phyloP scores from a whole-genome alignment of 2,329 filamentous ascomycete genomes.

The Bisporella sp. region DNA sequence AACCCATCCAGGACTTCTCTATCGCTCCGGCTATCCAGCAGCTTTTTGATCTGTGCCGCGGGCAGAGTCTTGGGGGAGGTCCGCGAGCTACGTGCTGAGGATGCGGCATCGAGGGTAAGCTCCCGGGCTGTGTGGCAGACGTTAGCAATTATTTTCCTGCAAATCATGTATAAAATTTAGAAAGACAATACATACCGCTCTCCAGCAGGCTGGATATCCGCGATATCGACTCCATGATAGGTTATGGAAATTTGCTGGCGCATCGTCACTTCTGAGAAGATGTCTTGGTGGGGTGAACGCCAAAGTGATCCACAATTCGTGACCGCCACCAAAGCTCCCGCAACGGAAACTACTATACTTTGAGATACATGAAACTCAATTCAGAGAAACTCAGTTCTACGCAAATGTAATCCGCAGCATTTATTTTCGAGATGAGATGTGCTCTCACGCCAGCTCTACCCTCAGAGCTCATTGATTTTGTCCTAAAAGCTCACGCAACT shows the following conservation, averaged over 20 bases:
- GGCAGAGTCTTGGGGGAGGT: conserved; percentile 61
- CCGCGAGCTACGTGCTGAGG: conserved; percentile 66
- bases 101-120: conserved; percentile 93
- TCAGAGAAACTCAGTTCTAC: too few species aligned
- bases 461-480: conserved; percentile 55
- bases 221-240: conserved; percentile 86
- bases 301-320: conserved; percentile 16
- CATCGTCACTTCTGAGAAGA: conserved; percentile 6
- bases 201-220: conserved; percentile 91
- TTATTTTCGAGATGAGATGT: conserved; percentile 27
- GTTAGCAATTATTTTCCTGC: conserved; percentile 9
- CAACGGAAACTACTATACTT: neutral
- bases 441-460: conserved; percentile 47
- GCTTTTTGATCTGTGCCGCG: conserved; percentile 82
- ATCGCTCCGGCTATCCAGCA: conserved; percentile 89
- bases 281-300: conserved; percentile 23
- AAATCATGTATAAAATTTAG: neutral
- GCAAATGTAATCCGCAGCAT: neutral
- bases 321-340: neutral
- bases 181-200: conserved; percentile 57
- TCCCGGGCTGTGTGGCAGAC: conserved; percentile 64
- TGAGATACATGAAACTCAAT: too few species aligned
- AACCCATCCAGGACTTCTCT: conserved; percentile 88
- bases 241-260: conserved; percentile 12
- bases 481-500: conserved; percentile 46